Conservation (phyloP, 2,329 filamentous ascomycete species). For the Chalaropsis ovoidea region DNA sequence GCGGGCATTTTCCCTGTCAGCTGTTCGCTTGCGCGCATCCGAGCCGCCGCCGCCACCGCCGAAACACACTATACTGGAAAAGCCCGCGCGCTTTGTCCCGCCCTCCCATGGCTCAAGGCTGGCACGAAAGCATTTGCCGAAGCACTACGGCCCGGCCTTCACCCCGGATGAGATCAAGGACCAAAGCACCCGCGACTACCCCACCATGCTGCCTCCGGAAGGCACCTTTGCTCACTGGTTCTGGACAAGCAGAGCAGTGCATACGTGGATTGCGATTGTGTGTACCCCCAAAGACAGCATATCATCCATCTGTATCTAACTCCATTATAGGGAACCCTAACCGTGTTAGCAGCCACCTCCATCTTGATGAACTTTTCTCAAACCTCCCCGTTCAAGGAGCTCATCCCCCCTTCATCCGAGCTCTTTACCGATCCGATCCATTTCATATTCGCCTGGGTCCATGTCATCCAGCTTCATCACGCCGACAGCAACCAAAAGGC, state of each 20-base stretch:
- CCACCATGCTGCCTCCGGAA: conserved; percentile 75
- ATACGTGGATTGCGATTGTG: conserved; percentile 77
- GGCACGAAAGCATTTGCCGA: conserved; percentile 46
- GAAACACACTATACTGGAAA: conserved; percentile 65
- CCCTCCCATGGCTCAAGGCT: conserved; percentile 75
- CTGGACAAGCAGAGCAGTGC: conserved; percentile 63
- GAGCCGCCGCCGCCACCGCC: conserved; percentile 27
- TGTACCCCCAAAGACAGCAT: conserved; percentile 27
- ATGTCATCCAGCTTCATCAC: conserved; percentile 68
- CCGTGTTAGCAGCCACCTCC: conserved; percentile 59
- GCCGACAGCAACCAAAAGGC: conserved; percentile 59
- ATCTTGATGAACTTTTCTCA: conserved; percentile 68
- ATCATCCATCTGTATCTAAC: conserved; percentile 9
- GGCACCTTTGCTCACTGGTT: conserved; percentile 80
- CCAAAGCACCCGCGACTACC: conserved; percentile 65
- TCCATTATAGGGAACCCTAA: conserved; percentile 48
- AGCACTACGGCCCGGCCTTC: conserved; percentile 65
- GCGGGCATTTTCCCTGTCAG: not conserved
- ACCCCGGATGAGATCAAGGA: conserved; percentile 54
- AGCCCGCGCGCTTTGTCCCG: conserved; percentile 81
- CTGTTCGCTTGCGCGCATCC: not conserved
- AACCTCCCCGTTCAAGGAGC: conserved; percentile 67
- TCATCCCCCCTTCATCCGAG: conserved; percentile 62
- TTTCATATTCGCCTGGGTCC: conserved; percentile 53
- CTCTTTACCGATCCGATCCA: conserved; percentile 59